Conservation (phyloP, 2,329 filamentous ascomycete genomes). For the Fusarium musae region DNA sequence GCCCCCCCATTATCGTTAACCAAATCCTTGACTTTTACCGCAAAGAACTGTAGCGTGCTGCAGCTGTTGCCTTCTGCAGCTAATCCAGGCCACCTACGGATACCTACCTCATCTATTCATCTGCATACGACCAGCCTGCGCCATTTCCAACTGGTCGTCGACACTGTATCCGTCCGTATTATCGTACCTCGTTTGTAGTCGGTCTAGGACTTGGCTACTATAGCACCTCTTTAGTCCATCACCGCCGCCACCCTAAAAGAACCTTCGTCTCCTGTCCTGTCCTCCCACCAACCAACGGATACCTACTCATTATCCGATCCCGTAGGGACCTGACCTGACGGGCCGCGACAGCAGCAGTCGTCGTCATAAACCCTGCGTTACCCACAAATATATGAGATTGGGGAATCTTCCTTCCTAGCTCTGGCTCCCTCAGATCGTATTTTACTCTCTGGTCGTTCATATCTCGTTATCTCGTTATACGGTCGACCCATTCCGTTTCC, state of each 20-base stretch:
- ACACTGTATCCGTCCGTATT: not conserved
- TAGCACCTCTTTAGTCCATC: not conserved
- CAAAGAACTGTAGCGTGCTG: constrained; percentile 16
- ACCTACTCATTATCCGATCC: not conserved
- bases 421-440: constrained; percentile 3
- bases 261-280: not conserved
- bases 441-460: constrained; percentile 14
- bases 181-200: constrained; percentile 1
- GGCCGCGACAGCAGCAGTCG: constrained; percentile 28
- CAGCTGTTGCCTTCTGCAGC: constrained; percentile 6
- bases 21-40: constrained; percentile 15
- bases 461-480: constrained; percentile 21
- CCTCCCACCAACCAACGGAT: not conserved
- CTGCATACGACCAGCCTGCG: constrained; percentile 17
- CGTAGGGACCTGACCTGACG: not conserved
- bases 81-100: constrained; percentile 4
- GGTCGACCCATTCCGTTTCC: constrained; percentile 22
- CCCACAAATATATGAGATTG: constrained; percentile 34
- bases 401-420: constrained; percentile 24
- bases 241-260: not conserved
- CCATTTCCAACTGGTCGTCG: constrained; percentile 4
- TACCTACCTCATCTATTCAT: constrained; percentile 17
- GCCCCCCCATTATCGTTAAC: constrained; percentile 10
- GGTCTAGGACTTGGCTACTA: constrained; percentile 3
- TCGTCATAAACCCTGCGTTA: constrained; percentile 33